phyloP scores from a whole-genome alignment of 768 basidiomycete genomes.

The Floccularia luteovirens region DNA sequence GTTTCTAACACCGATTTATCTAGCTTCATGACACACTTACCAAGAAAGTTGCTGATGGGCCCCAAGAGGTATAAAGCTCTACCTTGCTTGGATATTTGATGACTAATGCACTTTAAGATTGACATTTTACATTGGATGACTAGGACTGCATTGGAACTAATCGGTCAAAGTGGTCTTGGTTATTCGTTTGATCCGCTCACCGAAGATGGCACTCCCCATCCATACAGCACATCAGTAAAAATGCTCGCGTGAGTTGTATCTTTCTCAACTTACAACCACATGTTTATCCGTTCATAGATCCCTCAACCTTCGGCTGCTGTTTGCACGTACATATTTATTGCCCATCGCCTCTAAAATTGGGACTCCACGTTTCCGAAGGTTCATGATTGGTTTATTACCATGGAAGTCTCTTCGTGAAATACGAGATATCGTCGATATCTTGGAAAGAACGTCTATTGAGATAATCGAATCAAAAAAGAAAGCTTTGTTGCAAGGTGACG shows the following conservation, averaged over 20 bases:
- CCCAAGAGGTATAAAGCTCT: slow-evolving; percentile 22
- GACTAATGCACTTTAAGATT: slow-evolving; percentile 12
- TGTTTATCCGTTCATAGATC: slow-evolving; percentile 10
- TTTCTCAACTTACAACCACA: slow-evolving; percentile 5
- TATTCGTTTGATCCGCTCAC: slow-evolving; percentile 32
- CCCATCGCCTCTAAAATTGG: slow-evolving; percentile 15
- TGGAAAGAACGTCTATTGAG: slow-evolving; percentile 25
- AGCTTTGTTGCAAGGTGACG: slow-evolving; percentile 25
- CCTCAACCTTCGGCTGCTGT: slow-evolving; percentile 4
- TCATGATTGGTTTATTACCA: slow-evolving; percentile 24
- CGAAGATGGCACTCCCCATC: slow-evolving; percentile 19
- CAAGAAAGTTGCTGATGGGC: slow-evolving; percentile 18
- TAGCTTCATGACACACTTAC: slow-evolving; percentile 20
- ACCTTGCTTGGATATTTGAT: neutral
- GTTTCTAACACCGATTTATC: neutral
- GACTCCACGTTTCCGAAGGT: slow-evolving; percentile 20
- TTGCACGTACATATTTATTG: slow-evolving; percentile 7
- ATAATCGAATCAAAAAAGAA: slow-evolving; percentile 28
- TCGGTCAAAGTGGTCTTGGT: slow-evolving; percentile 41
- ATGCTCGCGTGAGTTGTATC: slow-evolving; percentile 18
- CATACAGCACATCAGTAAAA: slow-evolving; percentile 23
- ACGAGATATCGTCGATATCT: slow-evolving; percentile 21
- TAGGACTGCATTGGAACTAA: slow-evolving; percentile 38
- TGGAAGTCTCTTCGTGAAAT: slow-evolving; percentile 17
- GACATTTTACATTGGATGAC: slow-evolving; percentile 27